Conservation (phyloP, 2,329 filamentous ascomycete genomes). For the Alternaria sp. region DNA sequence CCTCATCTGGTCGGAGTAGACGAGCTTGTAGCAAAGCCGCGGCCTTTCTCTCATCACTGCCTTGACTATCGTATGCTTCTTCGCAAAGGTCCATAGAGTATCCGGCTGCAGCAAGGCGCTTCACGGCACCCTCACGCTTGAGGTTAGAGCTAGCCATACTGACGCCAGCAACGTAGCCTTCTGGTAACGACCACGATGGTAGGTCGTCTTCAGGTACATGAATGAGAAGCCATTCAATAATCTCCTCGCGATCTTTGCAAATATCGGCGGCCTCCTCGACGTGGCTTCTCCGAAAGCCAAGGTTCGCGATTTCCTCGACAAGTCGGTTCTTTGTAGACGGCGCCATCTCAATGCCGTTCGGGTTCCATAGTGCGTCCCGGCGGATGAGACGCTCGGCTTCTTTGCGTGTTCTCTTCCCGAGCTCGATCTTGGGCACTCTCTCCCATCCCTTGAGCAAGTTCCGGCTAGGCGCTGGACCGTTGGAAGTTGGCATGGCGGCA, state of each 20-base stretch:
- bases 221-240: constrained; percentile 93
- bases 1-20: constrained; percentile 57
- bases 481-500: constrained; percentile 34
- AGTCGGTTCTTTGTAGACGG: constrained; percentile 63
- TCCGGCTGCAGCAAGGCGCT: constrained; percentile 79
- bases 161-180: constrained; percentile 88
- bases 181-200: constrained; percentile 89
- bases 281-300: constrained; percentile 89
- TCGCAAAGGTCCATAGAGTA: constrained; percentile 86
- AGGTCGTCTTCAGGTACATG: constrained; percentile 97
- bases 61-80: constrained; percentile 73
- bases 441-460: constrained; percentile 76
- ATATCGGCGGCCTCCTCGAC: constrained; percentile 84
- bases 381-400: constrained; percentile 82
- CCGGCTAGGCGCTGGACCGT: constrained; percentile 41
- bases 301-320: constrained; percentile 73
- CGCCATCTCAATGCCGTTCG: constrained; percentile 72
- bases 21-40: constrained; percentile 79
- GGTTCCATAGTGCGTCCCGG: constrained; percentile 84
- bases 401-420: constrained; percentile 80
- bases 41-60: constrained; percentile 75
- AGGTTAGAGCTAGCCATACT: constrained; percentile 83
- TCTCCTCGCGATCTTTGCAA: constrained; percentile 91
- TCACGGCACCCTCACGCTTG: constrained; percentile 79
- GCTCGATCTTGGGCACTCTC: constrained; percentile 86